phyloP scores from a whole-genome alignment of 192 early-diverging fungal species.

The Rhizophagus clarus region DNA sequence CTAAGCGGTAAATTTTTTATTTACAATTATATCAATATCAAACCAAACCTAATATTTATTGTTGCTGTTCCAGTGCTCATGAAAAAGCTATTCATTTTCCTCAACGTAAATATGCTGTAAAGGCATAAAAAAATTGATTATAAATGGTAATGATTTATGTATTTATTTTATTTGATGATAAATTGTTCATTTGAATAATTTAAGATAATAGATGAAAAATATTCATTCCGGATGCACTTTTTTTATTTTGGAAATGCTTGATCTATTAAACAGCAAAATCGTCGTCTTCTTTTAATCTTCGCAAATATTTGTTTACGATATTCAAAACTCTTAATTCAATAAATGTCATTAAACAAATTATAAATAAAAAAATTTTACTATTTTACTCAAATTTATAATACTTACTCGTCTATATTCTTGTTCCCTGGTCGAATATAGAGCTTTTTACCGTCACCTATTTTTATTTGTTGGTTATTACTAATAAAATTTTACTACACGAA shows the following conservation, averaged over 20 bases:
- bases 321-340: conserved; percentile 5
- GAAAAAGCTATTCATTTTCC: conserved; percentile 93
- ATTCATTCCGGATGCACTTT: too few species aligned
- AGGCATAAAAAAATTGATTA: conserved; percentile 66
- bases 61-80: conserved; percentile 32
- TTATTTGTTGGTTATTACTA: neutral
- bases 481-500: neutral
- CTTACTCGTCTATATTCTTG: conserved; percentile 26
- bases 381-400: neutral
- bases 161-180: neutral
- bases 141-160: neutral
- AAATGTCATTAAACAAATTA: neutral
- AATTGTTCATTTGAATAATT: neutral
- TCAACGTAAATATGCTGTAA: conserved; percentile 88
- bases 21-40: neutral
- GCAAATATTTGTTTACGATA: conserved; percentile 9
- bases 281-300: conserved; percentile 24
- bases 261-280: conserved; percentile 2
- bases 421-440: neutral
- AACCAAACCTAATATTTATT: neutral
- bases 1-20: conserved; percentile 64
- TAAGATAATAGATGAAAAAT: neutral
- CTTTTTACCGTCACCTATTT: conserved; percentile 23
- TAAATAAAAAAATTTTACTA: conserved; percentile 4
- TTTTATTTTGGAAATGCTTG: too few species aligned